Base-by-base conservation (phyloP, 106 monocot genomes). In the Ottelia alismoides region DNA sequence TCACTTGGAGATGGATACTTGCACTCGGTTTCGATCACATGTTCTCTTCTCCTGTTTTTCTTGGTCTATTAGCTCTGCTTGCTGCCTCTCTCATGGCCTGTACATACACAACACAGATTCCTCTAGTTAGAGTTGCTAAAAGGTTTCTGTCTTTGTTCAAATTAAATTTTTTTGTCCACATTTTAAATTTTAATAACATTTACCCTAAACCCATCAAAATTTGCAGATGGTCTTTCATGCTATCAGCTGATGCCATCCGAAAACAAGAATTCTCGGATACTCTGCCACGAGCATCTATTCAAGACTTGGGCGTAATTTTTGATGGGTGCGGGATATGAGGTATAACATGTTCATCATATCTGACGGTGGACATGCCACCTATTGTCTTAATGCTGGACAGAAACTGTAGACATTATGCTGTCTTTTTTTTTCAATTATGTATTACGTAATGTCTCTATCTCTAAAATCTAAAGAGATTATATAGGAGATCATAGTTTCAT, bases 21-120 rank as follows among this genome's bases (percentile, higher is more conserved):
- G 55, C 57, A 11, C 85, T 84, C 57, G 89, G 96, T 21, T 98
- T 98, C 46, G 96, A 98, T 57, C 96, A 98, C 64, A 98, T 98
- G 89, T 89, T 80, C 66, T 63, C 82, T 20, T 98, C 96, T 24
- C 96, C 96, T 11, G 72, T 98, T 11, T 98, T 98, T 58, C 60
- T 98, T 10, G 84, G 82, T 49, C 77, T 98, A 79, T 51, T 89
- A 52, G 60, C 72, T 24, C 81, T 98, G 22, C 85, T 98, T 18
- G 96, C 85, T 19, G 68, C 82, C n/a, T 98, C 96, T 0, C 82
- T 98, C 9, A 89, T 98, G 96, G 84, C 96, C 14, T 98, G 96
- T 62, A 98, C 89, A 63, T 89, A 85, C 64, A 98, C 96, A 2
- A 98, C 89, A 17, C 96, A 98, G 64, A 79, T 89, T 19, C 89